Base-by-base conservation (phyloP, 805 yeast genomes). In the Zygoascus tannicola region DNA sequence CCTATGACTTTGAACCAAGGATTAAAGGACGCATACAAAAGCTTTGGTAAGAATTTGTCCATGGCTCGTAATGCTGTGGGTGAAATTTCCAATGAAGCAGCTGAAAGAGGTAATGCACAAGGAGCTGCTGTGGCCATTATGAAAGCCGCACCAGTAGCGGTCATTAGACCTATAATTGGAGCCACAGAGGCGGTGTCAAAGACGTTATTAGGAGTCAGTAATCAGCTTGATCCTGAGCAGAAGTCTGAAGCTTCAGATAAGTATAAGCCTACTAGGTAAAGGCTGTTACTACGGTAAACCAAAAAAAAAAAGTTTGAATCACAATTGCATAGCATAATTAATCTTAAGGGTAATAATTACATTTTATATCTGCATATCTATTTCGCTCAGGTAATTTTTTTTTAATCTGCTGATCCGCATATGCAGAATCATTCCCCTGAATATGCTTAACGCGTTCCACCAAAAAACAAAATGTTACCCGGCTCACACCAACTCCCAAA, bases 111-210 rank as follows among this genome's bases (percentile, higher is more conserved):
- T 0, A 76, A 72, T 47, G 77, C 85, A 0, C 55, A 51, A 19
- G 53, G 80, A 72, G 85, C 88, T 0, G 74, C 85, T 0, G 62
- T 69, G 16, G 79, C 85, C 1, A 68, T 86, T 12, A 80, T 84
- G 12, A 75, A 74, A 50, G 85, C 82, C 0, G 77, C 94, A 1
- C 97, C 97, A 0, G 76, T 85, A 14, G 80, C 85, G 16, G 62
- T 88, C 14, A 70, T 88, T 2, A 62, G 96, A 35, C 96, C 97
- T 2, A 72, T 86, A 49, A 86, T 88, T 53, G 97, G 97, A 1
- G 86, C 95, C 0, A 83, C 96, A 0, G 96, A 86, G 58, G 95
- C 94, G 0, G 70, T 88, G 4, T 81, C 90, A 4, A 83, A 79
- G 55, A 74, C 95, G 0, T 67, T 88, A 41, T 73, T 85, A 65